Evolutionary conservation across 2,329 filamentous ascomycete genomes (phyloP), one percentile per base, ranked within the genome.

Genomic region (Penicillium thymicola): DNA sequence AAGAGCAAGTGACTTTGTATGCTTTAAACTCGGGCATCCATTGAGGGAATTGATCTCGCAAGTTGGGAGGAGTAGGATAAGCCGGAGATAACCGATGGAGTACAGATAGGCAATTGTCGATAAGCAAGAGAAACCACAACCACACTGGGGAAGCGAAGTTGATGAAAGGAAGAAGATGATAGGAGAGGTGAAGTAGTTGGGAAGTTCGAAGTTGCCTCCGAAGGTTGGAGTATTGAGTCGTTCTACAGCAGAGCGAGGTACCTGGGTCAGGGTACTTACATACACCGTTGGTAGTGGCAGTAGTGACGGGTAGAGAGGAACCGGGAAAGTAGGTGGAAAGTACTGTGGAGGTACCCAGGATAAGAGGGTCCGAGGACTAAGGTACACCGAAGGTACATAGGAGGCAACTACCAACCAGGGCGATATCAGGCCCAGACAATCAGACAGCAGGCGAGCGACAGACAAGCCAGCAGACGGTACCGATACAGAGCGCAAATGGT

Each of bases 81-180:
- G 59, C 66, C 65, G 66, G 65, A 68, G 65, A 68, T 66, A 69
- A 64, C 66, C 66, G 68, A 67, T 54, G 54, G 43, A 70, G 67
- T 67, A 63, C 54, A 61, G 63, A 66, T 67, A 66, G 58, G 63
- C 54, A 54, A 44, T 38, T 51, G 49, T 51, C 18, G 47, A 57
- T 57, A 57, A 44, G 43, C 40, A 47, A 45, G 30, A 55, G 30
- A 55, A 27, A 44, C 51, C 51, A 46, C 23, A 42, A 54, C 34
- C 14, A 40, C 45, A 52, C 36, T 23, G 43, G 38, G 30, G 30
- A 37, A 32, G 40, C 34, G 44, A 54, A 49, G 37, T 46, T 54
- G 30, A 48, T 44, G 36, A 44, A 30, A 43, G 38, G 41, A 51
- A 36, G 51, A 38, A 27, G 46, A 38, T 50, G 43, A 34, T 13